Evolutionary conservation across 192 early-diverging fungal genomes (phyloP), one percentile per base, ranked within the genome.

Genomic region (Coemansia sp.): DNA sequence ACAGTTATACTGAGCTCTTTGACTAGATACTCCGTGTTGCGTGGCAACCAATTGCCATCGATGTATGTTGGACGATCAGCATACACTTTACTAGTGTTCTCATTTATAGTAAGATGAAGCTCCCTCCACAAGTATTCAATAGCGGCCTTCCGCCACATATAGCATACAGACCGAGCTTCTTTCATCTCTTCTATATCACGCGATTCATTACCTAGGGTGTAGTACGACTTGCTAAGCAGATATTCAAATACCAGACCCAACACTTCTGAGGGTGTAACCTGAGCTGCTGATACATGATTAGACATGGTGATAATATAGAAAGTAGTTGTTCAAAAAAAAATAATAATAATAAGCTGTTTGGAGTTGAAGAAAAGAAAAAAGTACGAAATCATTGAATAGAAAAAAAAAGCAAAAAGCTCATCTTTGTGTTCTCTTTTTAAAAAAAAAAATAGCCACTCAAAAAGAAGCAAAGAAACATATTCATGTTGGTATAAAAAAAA

Each of bases 1-100:
- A 40, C 59, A 26, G 1, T 61, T 32, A 61, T 37, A 21, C 6
- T 61, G 38, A 61, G 59, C 38, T 61, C 38, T 40, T 33, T 61
- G 59, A 61, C 59, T 13, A 40, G 38, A 9, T 16, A 13, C 26
- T 26, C 11, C 3, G 33, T 10, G 10, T 40, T 43, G 11, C 14
- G 9, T 19, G n/a, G 37, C 19, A 21, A 9, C 37, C 59, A 61
- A 37, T 61, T 23, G n/a, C 8, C 39, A 14, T 16, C 19, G 7
- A 19, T n/a, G 7, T 38, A 40, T 10, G 59, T 23, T 38, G 59
- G 19, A 40, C 38, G 10, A n/a, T n/a, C 11, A 4, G 9, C 59
- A 13, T 40, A 21, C 8, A 61, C n/a, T 6, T 19, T 21, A 21
- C 26, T 19, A 19, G 11, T 1, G 11, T 13, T 9, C 6, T 33